phyloP scores from a whole-genome alignment of 192 early-diverging fungal genomes.

The Mortierella claussenii region DNA sequence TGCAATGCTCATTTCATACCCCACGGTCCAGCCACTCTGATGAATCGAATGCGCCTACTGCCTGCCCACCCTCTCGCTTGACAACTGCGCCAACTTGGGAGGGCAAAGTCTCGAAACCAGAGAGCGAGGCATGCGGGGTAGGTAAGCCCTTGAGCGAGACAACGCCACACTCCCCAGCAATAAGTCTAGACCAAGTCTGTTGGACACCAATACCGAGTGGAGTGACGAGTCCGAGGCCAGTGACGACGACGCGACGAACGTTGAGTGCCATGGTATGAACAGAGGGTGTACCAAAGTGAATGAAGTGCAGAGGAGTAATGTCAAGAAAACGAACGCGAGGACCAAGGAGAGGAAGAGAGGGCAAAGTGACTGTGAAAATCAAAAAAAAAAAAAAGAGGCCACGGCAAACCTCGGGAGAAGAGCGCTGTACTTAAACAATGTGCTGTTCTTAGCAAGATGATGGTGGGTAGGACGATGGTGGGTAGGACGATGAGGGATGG shows the following conservation, averaged over 20 bases:
- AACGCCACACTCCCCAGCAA: constrained; percentile 82
- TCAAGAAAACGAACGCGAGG: no score
- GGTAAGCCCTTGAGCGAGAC: constrained; percentile 65
- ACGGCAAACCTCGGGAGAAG: no score
- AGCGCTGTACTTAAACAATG: no score
- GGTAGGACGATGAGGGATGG: no score
- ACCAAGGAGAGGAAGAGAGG: no score
- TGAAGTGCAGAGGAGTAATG: no score
- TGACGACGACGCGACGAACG: constrained; percentile 88
- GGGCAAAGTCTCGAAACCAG: constrained; percentile 73
- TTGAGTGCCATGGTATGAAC: constrained; percentile 21
- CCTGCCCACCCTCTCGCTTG: constrained; percentile 55
- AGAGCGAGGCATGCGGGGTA: constrained; percentile 17
- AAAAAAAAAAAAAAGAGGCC: no score
- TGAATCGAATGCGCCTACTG: constrained; percentile 72
- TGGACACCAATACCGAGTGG: constrained; percentile 85
- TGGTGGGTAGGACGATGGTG: no score
- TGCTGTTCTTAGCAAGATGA: no score
- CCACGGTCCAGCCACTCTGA: constrained; percentile 80
- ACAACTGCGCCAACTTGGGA: constrained; percentile 84
- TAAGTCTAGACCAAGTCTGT: constrained; percentile 75
- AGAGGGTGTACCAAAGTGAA: not conserved
- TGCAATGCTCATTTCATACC: constrained; percentile 61
- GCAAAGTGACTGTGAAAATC: no score
- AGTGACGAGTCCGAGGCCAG: constrained; percentile 92